Conservation (phyloP, 371 early-diverging fungal genomes). For the Mortierella polycephala region DNA sequence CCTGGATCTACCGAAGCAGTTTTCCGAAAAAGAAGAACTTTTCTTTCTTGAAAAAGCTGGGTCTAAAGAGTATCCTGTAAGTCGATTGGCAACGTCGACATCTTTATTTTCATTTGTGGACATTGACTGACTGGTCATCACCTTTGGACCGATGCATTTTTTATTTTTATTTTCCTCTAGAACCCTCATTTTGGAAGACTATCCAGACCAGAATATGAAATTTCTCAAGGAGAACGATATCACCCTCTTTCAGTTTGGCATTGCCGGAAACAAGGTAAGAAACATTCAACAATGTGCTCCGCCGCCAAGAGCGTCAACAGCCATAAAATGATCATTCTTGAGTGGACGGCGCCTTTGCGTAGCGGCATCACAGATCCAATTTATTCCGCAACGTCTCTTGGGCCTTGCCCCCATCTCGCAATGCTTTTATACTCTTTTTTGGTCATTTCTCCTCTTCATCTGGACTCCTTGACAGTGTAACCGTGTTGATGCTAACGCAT, state of each 20-base stretch:
- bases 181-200: slow-evolving; percentile 93
- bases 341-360: not conserved
- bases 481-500: not conserved
- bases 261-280: slow-evolving; percentile 93
- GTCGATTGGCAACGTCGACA: slow-evolving; percentile 3
- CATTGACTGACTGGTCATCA: not conserved
- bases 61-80: slow-evolving; percentile 90
- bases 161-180: slow-evolving; percentile 51
- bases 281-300: too few species aligned
- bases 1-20: slow-evolving; percentile 91
- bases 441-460: not conserved
- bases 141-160: too few species aligned
- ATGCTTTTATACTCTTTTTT: slow-evolving; percentile 11
- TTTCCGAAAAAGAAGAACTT: slow-evolving; percentile 92
- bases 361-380: slow-evolving; percentile 1
- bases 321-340: too few species aligned
- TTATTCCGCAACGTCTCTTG: slow-evolving; percentile 17
- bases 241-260: slow-evolving; percentile 91
- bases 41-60: slow-evolving; percentile 88
- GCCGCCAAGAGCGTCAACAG: too few species aligned
- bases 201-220: slow-evolving; percentile 91
- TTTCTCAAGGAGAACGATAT: slow-evolving; percentile 90
- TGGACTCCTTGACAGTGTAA: not conserved
- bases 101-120: not conserved
- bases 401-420: slow-evolving; percentile 1